Conservation (phyloP, 2,329 filamentous ascomycete genomes). For the Fusarium nelsonii region DNA sequence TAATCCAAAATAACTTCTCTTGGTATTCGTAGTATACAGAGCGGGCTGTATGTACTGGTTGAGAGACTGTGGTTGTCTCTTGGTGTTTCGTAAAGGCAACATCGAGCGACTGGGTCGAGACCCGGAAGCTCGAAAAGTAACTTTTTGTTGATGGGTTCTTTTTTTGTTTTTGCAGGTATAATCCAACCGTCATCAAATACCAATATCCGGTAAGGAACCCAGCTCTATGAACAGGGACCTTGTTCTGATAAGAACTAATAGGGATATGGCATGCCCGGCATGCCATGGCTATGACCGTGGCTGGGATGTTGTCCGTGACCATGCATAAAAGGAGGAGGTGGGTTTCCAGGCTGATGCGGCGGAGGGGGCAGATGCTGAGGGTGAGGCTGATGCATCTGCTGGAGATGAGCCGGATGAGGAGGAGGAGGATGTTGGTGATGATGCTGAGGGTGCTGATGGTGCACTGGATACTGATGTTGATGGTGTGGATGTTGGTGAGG, state of each 20-base stretch:
- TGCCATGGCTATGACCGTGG: constrained; percentile 33
- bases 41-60: constrained; percentile 40
- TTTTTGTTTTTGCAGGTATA: neutral
- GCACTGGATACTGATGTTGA: constrained; percentile 36
- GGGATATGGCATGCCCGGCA: constrained; percentile 49
- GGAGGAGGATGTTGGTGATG: constrained; percentile 35
- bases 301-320: constrained; percentile 32
- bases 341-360: constrained; percentile 40
- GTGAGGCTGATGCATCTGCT: constrained; percentile 38
- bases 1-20: constrained; percentile 46
- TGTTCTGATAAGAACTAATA: constrained; percentile 30
- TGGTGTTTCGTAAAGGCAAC: constrained; percentile 27
- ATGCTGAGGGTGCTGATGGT: constrained; percentile 27
- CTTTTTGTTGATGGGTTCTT: constrained; percentile 16
- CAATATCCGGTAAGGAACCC: neutral
- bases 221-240: neutral
- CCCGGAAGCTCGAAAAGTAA: constrained; percentile 9
- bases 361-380: constrained; percentile 40
- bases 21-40: constrained; percentile 44
- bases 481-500: constrained; percentile 33
- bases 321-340: constrained; percentile 41
- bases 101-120: constrained; percentile 14
- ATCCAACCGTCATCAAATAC: neutral
- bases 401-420: constrained; percentile 33
- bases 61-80: constrained; percentile 21